phyloP scores from a whole-genome alignment of 441 rosid genomes.

The Viola pubescens region DNA sequence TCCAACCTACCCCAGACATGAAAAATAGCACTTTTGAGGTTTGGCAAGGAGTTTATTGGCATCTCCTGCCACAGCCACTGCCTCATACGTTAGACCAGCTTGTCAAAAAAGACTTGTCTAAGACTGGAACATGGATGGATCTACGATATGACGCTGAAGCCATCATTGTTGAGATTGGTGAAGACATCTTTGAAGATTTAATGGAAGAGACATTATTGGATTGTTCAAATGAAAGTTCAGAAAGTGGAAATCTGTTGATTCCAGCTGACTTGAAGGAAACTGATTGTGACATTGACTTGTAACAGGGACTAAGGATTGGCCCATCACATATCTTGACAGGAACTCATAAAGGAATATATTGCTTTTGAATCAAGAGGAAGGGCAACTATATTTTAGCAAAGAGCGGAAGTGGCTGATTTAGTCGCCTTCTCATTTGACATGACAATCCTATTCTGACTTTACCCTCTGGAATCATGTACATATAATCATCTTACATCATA shows the following conservation, averaged over 20 bases:
- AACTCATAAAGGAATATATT: conserved; percentile 14
- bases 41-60: conserved; percentile 69
- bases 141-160: conserved; percentile 40
- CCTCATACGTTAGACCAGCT: conserved; percentile 67
- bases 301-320: conserved; percentile 16
- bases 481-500: not conserved
- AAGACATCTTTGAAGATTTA: conserved; percentile 57
- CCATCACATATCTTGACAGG: conserved; percentile 9
- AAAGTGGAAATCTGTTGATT: conserved; percentile 11
- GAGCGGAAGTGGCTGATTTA: conserved; percentile 5
- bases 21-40: conserved; percentile 41
- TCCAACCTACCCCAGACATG: conserved; percentile 33
- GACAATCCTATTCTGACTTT: conserved; percentile 17
- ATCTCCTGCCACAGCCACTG: conserved; percentile 51
- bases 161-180: conserved; percentile 44
- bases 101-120: conserved; percentile 64
- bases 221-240: conserved; percentile 20
- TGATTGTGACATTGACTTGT: conserved; percentile 13
- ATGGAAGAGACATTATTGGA: conserved; percentile 44
- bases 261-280: conserved; percentile 19
- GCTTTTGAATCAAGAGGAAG: conserved; percentile 8
- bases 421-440: conserved; percentile 6
- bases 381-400: conserved; percentile 8
- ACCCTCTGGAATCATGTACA: conserved; percentile 22
- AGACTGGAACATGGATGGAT: conserved; percentile 62